Base-by-base conservation (phyloP, 345 rosid species). In the Isatis tinctoria region DNA sequence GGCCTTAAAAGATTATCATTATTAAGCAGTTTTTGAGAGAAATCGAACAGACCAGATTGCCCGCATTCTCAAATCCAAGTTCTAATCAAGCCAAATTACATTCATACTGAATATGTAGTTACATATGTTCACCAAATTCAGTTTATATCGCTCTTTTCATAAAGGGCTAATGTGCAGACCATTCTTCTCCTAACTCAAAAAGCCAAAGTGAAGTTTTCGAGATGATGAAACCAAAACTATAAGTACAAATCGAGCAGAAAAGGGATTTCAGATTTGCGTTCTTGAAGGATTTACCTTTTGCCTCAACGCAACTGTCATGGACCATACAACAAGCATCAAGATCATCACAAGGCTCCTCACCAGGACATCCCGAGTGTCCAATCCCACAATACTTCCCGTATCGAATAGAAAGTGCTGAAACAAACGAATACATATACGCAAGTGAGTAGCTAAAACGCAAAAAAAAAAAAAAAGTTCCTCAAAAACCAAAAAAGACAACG, bases 321-420 rank as follows among this genome's bases (percentile, higher is more conserved):
- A 78, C 80, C 91, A 86, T 79, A 82, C 98, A 94, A 69, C 97
- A 94, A 70, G 90, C 97, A 68, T 94, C 98, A 20, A 91, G 84
- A 75, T 90, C 97, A 56, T 94, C 98, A 67, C 98, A 94, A 1
- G 97, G 97, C 81, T 84, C 82, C 82, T 94, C 98, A 32, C 98
- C 98, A n/a, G 92, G 85, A 73, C 98, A 94, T 3, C 98, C 97
- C 8, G 62, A 82, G 85, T 91, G 89, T 30, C 96, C 97, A 33
- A 94, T 86, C 20, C 98, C 98, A 68, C 98, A 94, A 73, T 90
- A 94, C 78, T 94, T 91, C 26, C 98, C 96, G 70, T 94, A 94
- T 43, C 92, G 80, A 26, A 94, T 88, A 48, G 75, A 76, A 45
- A 76, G 70, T 53, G 75, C 79, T 76, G 52, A 41, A 58, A 74